Evolutionary conservation across 2,329 filamentous ascomycete species (phyloP), one percentile per base, ranked within the genome.

Genomic region (Fonsecaea erecta): DNA sequence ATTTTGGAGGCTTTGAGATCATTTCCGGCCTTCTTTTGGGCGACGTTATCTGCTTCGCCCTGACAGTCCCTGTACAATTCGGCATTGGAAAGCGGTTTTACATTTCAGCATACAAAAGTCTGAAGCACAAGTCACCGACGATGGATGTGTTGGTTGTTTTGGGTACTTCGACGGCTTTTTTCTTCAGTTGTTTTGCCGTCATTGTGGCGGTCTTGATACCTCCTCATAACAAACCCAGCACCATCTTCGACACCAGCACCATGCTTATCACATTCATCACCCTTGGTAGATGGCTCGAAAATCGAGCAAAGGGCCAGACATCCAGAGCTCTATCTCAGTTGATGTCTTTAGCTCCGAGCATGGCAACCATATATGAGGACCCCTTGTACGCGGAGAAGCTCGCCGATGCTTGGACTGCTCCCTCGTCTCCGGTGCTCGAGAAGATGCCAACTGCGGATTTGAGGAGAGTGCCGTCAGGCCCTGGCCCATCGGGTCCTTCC

Each of bases 201-300:
- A 61, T 89, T 3, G 88, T 98, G 16, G 96, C 93, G 0, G 76
- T 98, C 21, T 71, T 91, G 14, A 82, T 86, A n/a, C 81, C 86
- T 24, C 91, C 92, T 6, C 92, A 98, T 75, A 86, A 84, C 1
- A 86, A 91, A 54, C 95, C 95, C 0, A 89, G 87, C 68, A 97
- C 93, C 1, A 90, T 97, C 16, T 99, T 99, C 73, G 95, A 99
- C 75, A 99, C 95, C 1, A 97, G 93, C 78, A 97, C 93, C 24
- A 99, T 98, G 95, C 84, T 99, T 58, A 93, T 99, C 76, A 97
- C 93, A 0, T 98, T 99, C 75, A 92, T 97, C 76, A 93, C 90
- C 0, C 80, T 99, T 2, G 92, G 95, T 3, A 89, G 95, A 37
- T 99, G 90, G 80, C 80, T 99, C 18, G 95, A 99, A 78, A 99